Base-by-base conservation (phyloP, 306 rosid species). In the Pachyrhizus erosus region DNA sequence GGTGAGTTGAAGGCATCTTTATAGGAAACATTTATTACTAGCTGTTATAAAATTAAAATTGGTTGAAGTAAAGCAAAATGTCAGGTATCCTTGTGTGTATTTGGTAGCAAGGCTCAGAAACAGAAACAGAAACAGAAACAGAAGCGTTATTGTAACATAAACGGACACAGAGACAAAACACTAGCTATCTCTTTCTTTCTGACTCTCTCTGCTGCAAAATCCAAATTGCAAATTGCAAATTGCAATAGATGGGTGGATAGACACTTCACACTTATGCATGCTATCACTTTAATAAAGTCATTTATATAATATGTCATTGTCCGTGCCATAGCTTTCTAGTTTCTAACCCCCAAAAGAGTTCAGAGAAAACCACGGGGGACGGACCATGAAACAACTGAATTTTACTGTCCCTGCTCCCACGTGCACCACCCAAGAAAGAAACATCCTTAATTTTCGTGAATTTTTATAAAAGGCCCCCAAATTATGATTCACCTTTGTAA, bases 391-490 rank as follows among this genome's bases (percentile, higher is more conserved):
- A 7, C 20, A 37, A 29, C 1, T 15, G 70, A 57, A 64, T 75
- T 82, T 88, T 83, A 87, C 86, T 73, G 85, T 17, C 27, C 89
- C 87, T 78, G 69, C 77, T 86, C 80, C 88, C 90, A 87, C 89
- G 89, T 90, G 90, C 88, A 70, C 73, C 68, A 9, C 68, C 76
- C 2, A 79, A 48, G 1, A 45, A 45, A 2, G 37, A 55, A 55
- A 46, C 86, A 81, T 87, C 88, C 90, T 87, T 84, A 87, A 74
- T 84, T 84, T 84, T 81, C 80, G 88, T 81, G 82, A 87, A 80
- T 37, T 3, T 37, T 37, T 3, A 60, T 49, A 11, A 48, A 72
- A 17, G 34, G 23, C 15, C 4, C 42, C 42, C 10, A 37, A 37
- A 85, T 75, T 82, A 80, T 85, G 5, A 62, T 2, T 62, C 77